These are phyloP conservation scores for Capronia coronata DNA, from an alignment of 2,329 filamentous ascomycete species.

Conservation along the genomic window DNA sequence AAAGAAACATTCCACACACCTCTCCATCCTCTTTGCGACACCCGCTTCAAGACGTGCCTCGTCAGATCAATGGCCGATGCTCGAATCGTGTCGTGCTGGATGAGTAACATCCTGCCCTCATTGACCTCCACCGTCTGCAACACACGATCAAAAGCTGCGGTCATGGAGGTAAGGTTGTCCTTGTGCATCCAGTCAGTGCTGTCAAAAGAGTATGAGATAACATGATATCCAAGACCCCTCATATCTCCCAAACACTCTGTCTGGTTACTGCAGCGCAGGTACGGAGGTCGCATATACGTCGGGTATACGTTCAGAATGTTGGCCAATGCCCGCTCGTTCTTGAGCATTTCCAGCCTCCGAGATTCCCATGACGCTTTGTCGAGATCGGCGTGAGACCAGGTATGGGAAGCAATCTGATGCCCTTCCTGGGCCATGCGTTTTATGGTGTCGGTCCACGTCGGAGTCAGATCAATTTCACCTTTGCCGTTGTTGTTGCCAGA, in stretches of 20 bases:
- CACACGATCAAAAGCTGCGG: constrained; percentile 9
- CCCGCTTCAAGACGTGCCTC: constrained; percentile 12
- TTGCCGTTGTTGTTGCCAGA: constrained; percentile 45
- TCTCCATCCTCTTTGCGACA: constrained; percentile 13
- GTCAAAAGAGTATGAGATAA: constrained; percentile 44
- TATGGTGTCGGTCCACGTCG: constrained; percentile 36
- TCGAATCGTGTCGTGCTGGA: constrained; percentile 22
- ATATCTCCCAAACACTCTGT: constrained; percentile 40
- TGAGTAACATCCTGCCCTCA: constrained; percentile 16
- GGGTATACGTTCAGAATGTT: constrained; percentile 46
- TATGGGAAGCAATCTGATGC: constrained; percentile 49
- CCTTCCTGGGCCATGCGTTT: constrained; percentile 40
- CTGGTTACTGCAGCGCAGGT: constrained; percentile 36
- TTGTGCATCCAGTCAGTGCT: constrained; percentile 40
- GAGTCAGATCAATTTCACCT: constrained; percentile 38
- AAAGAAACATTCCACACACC: constrained; percentile 4
- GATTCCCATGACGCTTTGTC: constrained; percentile 31
- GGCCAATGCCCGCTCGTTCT: constrained; percentile 43
- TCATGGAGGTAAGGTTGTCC: constrained; percentile 19
- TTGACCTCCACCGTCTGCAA: constrained; percentile 1
- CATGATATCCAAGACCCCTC: constrained; percentile 45
- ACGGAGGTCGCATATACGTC: constrained; percentile 50
- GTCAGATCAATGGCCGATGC: constrained; percentile 20
- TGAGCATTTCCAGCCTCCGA: constrained; percentile 40
- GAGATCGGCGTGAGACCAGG: constrained; percentile 47